phyloP scores from a whole-genome alignment of 1,139 yeast genomes.

The Pichia sp. region DNA sequence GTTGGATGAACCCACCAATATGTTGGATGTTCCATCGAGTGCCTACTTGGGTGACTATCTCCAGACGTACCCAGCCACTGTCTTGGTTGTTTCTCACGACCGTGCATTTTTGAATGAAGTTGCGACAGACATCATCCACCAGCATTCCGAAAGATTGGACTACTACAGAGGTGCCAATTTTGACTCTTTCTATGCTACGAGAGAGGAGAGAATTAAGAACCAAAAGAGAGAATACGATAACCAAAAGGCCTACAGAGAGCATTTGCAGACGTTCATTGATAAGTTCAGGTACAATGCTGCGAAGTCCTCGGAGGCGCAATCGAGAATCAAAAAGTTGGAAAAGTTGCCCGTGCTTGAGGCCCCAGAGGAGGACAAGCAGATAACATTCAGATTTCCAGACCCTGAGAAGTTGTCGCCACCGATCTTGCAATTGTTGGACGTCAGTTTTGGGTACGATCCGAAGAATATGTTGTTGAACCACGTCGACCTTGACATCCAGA shows the following conservation, averaged over 20 bases:
- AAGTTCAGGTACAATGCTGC: constrained; percentile 97
- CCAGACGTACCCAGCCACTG: constrained; percentile 87
- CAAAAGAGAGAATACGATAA: constrained; percentile 93
- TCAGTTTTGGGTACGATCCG: constrained; percentile 77
- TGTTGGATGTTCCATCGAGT: constrained; percentile 99
- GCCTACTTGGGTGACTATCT: constrained; percentile 87
- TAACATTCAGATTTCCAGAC: constrained; percentile 90
- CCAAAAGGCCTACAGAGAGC: constrained; percentile 94
- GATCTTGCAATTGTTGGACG: constrained; percentile 80
- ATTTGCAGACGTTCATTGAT: constrained; percentile 90
- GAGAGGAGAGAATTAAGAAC: constrained; percentile 91
- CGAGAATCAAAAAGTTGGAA: constrained; percentile 93
- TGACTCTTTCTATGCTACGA: constrained; percentile 86
- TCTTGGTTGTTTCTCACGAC: constrained; percentile 94
- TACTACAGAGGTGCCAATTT: constrained; percentile 93
- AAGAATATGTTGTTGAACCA: constrained; percentile 57
- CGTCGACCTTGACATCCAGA: constrained; percentile 85
- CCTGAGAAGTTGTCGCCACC: constrained; percentile 94
- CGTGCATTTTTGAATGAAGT: constrained; percentile 95
- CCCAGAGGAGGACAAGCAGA: constrained; percentile 86
- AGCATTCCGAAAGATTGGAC: constrained; percentile 93
- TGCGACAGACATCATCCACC: constrained; percentile 96
- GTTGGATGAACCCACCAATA: constrained; percentile 97
- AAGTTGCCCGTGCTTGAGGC: constrained; percentile 89
- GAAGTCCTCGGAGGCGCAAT: constrained; percentile 94